Evolutionary conservation across 257 asterid species (phyloP), one percentile per base, ranked within the genome.

Genomic region (Solanum habrochaites): DNA sequence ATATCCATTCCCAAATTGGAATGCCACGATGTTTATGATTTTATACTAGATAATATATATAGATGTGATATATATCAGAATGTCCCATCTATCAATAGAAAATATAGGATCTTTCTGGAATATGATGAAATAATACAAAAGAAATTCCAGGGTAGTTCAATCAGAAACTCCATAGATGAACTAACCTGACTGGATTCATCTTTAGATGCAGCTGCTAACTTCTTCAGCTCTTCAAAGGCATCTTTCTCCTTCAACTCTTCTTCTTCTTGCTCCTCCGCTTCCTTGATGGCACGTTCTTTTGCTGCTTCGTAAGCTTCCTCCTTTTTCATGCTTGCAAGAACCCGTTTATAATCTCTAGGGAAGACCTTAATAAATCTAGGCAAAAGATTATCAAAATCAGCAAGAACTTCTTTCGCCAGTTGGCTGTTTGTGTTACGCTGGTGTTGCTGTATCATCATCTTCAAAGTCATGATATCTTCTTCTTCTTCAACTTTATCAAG

Each of bases 391-490:
- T 93, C 95, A 62, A 95, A 97, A 85, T 95, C 91, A 8, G 94
- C 93, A 87, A 97, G 98, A 87, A 97, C 93, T 15, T 93, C 95
- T 88, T 93, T 96, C 20, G 99, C 99, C 25, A 97, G 88, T 83
- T 90, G 93, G 88, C 99, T 97, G 93, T 90, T 92, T 1, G 99
- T 97, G 90, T 96, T 98, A 85, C 98, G 98, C 90, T 91, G 99
- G 90, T 97, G 99, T 87, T 97, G 99, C 82, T 97, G 99, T 83
- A 97, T 97, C 99, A 97, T 85, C 99, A 96, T 96, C 89, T 87
- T 92, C 86, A 97, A 94, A 7, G 90, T 93, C 93, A 93, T 80
- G 88, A 96, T 86, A 87, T 97, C 99, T 35, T 96, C 99, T 88
- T 97, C 98, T 13, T 96, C 98, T 85, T 91, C 96, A 52, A 97